Evolutionary conservation across 306 rosid genomes (phyloP).

Genomic region (Canavalia gladiata): DNA sequence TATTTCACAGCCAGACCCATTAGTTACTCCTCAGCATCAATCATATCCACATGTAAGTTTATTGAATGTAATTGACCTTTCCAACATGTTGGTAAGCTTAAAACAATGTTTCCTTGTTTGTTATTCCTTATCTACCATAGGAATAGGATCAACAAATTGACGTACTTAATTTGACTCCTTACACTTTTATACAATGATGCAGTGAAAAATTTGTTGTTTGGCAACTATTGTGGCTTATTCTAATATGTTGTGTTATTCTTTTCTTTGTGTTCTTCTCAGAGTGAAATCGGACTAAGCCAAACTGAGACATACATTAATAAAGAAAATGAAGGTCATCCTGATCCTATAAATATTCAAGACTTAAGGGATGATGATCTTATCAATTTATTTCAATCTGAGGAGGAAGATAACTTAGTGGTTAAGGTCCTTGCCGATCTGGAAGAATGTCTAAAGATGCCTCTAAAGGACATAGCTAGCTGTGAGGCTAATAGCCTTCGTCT

Average conservation of each 20-base stretch:
- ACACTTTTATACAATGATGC: not conserved
- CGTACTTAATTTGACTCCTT: not conserved
- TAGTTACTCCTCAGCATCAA: not conserved
- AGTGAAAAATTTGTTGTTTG: not conserved
- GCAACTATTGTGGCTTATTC: not conserved
- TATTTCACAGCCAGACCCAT: not conserved
- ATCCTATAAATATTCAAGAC: not conserved
- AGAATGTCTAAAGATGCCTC: not conserved
- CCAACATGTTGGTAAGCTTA: not conserved
- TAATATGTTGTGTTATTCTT: not conserved
- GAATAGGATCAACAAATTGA: not conserved
- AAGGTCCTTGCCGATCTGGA: not conserved
- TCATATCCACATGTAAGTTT: conserved; percentile 42
- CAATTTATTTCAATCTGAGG: no score
- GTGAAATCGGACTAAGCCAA: not conserved
- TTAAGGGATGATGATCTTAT: not conserved
- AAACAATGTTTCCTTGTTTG: not conserved
- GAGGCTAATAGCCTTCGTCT: conserved; percentile 28
- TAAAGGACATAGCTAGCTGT: conserved; percentile 39
- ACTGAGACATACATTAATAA: not conserved
- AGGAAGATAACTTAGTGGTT: not conserved
- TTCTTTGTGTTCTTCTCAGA: not conserved
- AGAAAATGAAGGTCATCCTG: not conserved
- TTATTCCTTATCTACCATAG: not conserved
- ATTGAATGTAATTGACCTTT: not conserved